These are phyloP conservation scores for Anthoceros angustus DNA, from an alignment of 225 moss, liverwort and hornwort species.

Conservation along the genomic window DNA sequence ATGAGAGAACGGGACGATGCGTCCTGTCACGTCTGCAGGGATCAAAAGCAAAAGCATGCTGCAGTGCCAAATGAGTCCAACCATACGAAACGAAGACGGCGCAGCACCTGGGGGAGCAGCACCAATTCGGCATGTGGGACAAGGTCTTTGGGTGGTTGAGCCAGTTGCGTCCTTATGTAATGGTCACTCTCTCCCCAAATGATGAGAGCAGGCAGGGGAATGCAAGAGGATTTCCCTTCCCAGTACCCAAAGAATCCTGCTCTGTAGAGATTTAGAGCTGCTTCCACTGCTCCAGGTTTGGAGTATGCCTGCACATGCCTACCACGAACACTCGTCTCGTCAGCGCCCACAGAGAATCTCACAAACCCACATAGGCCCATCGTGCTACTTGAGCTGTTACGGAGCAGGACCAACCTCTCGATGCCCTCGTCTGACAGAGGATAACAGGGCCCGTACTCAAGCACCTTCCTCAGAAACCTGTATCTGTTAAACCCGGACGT, in stretches of 20 bases:
- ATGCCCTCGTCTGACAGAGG: conserved; percentile 20
- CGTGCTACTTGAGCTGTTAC: not conserved
- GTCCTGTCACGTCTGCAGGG: not conserved
- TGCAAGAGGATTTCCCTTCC: conserved; percentile 11
- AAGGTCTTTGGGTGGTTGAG: conserved; percentile 24
- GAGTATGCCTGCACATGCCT: conserved; percentile 45
- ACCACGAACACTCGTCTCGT: conserved; percentile 1
- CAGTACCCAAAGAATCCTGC: conserved; percentile 35
- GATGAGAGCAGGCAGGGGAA: conserved; percentile 33
- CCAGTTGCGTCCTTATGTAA: conserved; percentile 34
- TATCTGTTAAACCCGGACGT: conserved; percentile 19
- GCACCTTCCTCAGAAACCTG: conserved; percentile 14
- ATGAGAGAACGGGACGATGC: not conserved
- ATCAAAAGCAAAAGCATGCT: not conserved
- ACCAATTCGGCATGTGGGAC: conserved; percentile 31
- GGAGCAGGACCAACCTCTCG: conserved; percentile 21
- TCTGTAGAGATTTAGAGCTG: conserved; percentile 47
- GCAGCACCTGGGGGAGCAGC: conserved; percentile 23
- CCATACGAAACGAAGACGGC: not conserved
- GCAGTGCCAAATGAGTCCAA: not conserved
- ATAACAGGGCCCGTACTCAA: not conserved
- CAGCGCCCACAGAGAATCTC: not conserved
- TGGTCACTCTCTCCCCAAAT: conserved; percentile 58
- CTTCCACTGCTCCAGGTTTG: conserved; percentile 23
- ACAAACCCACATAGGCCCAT: not conserved